phyloP scores from a whole-genome alignment of 2,329 filamentous ascomycete genomes.

The Trichoderma atrobrunneum region DNA sequence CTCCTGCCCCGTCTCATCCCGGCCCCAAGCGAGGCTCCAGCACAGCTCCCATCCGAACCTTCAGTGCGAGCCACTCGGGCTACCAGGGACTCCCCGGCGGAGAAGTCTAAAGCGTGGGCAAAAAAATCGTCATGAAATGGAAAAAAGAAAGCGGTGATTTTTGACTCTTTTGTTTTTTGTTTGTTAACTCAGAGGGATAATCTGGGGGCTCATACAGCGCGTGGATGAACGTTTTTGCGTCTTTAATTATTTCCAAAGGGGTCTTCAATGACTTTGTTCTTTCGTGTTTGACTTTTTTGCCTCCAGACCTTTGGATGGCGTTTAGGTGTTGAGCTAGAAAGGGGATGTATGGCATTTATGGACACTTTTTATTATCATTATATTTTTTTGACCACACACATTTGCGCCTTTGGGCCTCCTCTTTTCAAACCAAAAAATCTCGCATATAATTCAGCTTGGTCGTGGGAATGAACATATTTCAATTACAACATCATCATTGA shows the following conservation, averaged over 20 bases:
- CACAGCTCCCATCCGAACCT: slow-evolving; percentile 21
- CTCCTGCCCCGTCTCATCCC: slow-evolving; percentile 8
- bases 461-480: slow-evolving; percentile 6
- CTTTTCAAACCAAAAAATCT: background rate
- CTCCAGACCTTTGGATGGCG: slow-evolving; percentile 19
- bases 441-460: slow-evolving; percentile 13
- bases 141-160: background rate
- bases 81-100: slow-evolving; percentile 17
- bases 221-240: slow-evolving; percentile 9
- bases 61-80: slow-evolving; percentile 19
- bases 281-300: slow-evolving; percentile 18
- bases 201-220: background rate
- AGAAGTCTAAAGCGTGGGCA: background rate
- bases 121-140: background rate
- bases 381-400: background rate
- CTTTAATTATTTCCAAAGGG: background rate
- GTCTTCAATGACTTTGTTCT: slow-evolving; percentile 14
- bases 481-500: background rate
- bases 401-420: background rate
- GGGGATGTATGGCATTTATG: slow-evolving; percentile 17
- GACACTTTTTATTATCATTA: background rate
- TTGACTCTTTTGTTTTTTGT: background rate
- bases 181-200: background rate
- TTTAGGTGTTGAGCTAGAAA: slow-evolving; percentile 19
- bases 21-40: slow-evolving; percentile 20